These are phyloP conservation scores for Pyrus pyrifolia DNA, from an alignment of 306 rosid genomes.

Conservation along the genomic window DNA sequence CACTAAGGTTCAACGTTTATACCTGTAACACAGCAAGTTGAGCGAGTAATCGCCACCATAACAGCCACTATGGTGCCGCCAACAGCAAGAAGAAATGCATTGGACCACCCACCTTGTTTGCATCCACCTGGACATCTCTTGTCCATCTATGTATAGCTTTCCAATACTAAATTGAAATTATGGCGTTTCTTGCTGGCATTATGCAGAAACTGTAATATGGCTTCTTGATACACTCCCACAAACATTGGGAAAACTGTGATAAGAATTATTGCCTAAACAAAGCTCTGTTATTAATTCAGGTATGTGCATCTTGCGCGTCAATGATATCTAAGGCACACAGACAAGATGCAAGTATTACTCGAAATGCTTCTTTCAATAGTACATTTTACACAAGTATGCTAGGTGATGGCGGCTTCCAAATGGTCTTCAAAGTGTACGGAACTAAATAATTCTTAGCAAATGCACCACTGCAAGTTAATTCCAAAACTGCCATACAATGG, in stretches of 20 bases:
- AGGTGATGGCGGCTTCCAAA: neutral
- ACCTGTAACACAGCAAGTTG: constrained; percentile 63
- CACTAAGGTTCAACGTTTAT: constrained; percentile 30
- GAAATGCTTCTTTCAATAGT: neutral
- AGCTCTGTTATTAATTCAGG: neutral
- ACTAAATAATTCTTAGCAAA: neutral
- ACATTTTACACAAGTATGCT: neutral
- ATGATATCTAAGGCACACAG: neutral
- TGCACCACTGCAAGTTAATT: neutral
- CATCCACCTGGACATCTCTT: constrained; percentile 27
- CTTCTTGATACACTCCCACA: neutral
- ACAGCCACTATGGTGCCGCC: constrained; percentile 32
- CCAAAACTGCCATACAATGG: neutral
- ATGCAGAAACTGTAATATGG: neutral
- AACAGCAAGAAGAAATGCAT: constrained; percentile 26
- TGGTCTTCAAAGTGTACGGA: neutral
- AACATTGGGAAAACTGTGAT: neutral
- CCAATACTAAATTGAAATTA: neutral
- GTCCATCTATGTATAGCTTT: constrained; percentile 19
- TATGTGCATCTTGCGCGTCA: neutral
- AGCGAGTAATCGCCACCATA: constrained; percentile 35
- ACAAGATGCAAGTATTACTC: neutral
- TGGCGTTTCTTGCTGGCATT: neutral
- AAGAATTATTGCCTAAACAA: neutral
- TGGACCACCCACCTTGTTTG: constrained; percentile 21